Evolutionary conservation across 208 protist genomes (phyloP), one percentile per base, ranked within the genome.

Genomic region (Hexamita inflata): DNA sequence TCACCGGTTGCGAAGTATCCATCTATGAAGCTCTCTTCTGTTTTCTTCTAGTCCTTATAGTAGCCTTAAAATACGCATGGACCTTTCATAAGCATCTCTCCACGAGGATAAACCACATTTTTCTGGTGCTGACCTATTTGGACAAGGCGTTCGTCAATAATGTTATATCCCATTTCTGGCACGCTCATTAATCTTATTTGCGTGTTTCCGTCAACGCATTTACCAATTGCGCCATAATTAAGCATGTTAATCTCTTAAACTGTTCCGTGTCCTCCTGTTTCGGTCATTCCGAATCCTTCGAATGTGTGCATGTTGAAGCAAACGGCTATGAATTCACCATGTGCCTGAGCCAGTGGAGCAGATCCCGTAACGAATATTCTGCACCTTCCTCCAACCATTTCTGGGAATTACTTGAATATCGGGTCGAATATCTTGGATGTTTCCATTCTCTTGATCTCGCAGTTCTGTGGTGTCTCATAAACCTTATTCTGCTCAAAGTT

Each of bases 21-120:
- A 39, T 59, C 34, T 45, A n/a, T n/a, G n/a, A 77, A 40, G 2
- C 26, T 7, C 15, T 77, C 58, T 59, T 59, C 35, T 26, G 38
- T 76, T 9, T 61, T 65, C 32, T 65, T 70, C 9, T 49, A 32
- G 38, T 75, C 68, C 0, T 78, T 73, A 2, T 76, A 82, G 64
- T 82, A 82, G 28, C 80, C 80, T 30, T 58, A 34, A 41, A 82
- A 82, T 0, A 83, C 58, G n/a, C 34, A 45, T 19, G 75, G 66
- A 19, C 80, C 80, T 42, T 61, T 49, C 24, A 83, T 30, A 29
- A 65, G 28, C 19, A 83, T 13, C 41, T 83, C 80, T 29, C 80
- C 80, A 26, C n/a, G 11, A 24, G 70, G 70, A 39, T 66, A 45
- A 7, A 19, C 11, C n/a, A 32, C n/a, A n/a, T n/a, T n/a, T n/a